Evolutionary conservation across 768 basidiomycete species (phyloP).

Genomic region (Amanita fuliginea): DNA sequence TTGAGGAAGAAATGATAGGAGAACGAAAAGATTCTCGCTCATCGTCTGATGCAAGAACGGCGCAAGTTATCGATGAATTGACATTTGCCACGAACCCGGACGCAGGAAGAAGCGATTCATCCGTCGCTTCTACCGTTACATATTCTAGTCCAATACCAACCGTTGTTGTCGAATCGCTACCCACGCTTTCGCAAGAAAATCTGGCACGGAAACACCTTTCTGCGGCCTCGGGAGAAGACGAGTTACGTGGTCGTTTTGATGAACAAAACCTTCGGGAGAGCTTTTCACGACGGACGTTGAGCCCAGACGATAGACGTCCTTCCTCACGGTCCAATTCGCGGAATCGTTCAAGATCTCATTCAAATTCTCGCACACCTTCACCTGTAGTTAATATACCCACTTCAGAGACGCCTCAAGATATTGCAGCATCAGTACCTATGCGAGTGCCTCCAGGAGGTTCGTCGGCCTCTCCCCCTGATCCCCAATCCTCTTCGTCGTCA

Average conservation of each 20-base stretch:
- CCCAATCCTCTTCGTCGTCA: slow-evolving; percentile 2
- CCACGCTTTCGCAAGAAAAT: background rate
- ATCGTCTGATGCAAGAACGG: background rate
- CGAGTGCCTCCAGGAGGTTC: background rate
- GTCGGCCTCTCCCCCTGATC: background rate
- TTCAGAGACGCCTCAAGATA: background rate
- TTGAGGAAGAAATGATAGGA: slow-evolving; percentile 13
- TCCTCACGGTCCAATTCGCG: slow-evolving; percentile 13
- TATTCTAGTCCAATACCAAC: slow-evolving; percentile 2
- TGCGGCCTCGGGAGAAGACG: background rate
- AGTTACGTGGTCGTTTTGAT: background rate
- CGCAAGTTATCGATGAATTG: background rate
- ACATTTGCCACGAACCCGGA: background rate
- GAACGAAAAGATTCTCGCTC: slow-evolving; percentile 5
- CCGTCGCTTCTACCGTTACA: background rate
- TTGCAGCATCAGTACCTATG: background rate
- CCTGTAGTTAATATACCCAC: slow-evolving; percentile 13
- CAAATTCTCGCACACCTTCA: slow-evolving; percentile 35
- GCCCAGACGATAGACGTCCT: background rate
- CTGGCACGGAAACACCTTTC: background rate
- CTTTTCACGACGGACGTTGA: background rate
- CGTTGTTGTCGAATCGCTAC: background rate
- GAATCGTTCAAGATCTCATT: slow-evolving; percentile 28
- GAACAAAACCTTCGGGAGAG: background rate
- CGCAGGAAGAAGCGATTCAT: background rate